A percentile compares a stretch with the other conserved stretches of the same genome.
Evolutionary conservation across 495 filamentous ascomycete species (phyloP).

Genomic region (Massariosphaeria phaeospora): DNA sequence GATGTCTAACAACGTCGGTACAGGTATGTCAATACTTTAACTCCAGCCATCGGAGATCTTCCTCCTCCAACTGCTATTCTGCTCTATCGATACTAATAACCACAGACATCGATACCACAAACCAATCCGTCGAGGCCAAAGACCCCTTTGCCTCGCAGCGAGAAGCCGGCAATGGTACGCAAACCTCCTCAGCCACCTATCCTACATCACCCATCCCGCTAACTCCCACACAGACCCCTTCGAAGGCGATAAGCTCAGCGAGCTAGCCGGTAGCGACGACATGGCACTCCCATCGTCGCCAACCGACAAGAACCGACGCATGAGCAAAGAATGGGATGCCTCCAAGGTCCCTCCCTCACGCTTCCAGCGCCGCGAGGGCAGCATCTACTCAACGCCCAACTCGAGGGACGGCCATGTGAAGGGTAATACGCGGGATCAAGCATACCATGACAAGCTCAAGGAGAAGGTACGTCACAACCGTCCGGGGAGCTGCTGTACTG

Average conservation of each 20-base stretch:
- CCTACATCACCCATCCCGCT: background rate
- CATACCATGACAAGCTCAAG: constrained; percentile 40
- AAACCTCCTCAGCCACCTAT: background rate
- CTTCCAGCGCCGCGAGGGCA: constrained; percentile 61
- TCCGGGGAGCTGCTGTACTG: no score
- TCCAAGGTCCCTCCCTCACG: constrained; percentile 56
- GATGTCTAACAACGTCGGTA: constrained; percentile 1
- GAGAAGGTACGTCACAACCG: constrained; percentile 39
- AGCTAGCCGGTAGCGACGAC: constrained; percentile 29
- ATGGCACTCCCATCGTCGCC: constrained; percentile 24
- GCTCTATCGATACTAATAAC: background rate
- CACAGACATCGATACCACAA: constrained; percentile 26
- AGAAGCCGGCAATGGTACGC: constrained; percentile 5
- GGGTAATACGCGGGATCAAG: constrained; percentile 29
- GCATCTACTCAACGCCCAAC: constrained; percentile 55
- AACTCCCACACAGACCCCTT: constrained; percentile 30
- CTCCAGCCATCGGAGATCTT: no score
- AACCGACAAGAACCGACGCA: constrained; percentile 25
- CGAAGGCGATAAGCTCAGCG: constrained; percentile 28
- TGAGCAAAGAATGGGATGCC: constrained; percentile 48
- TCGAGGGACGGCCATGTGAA: constrained; percentile 55
- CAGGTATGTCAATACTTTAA: no score
- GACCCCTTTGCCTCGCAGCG: constrained; percentile 22
- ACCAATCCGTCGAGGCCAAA: constrained; percentile 6
- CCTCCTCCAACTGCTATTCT: background rate